A percentile compares a stretch with the other conserved stretches of the same genome.
Conservation (phyloP, 805 yeast genomes). For the Starmera quercuum region DNA sequence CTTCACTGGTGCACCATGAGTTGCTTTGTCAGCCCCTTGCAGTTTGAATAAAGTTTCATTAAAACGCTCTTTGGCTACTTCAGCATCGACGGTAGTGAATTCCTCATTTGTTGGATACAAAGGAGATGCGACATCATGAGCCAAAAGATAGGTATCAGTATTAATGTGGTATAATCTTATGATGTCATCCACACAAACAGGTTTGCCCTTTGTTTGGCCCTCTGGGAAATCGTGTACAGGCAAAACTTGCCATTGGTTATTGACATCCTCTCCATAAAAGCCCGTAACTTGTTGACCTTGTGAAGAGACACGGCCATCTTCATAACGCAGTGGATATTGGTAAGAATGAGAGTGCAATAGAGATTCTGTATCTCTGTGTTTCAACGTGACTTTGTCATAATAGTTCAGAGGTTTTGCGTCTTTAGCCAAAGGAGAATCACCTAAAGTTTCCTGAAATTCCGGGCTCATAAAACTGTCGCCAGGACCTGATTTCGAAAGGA, state of each 20-base stretch:
- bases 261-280: conserved; percentile 42
- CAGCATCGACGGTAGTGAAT: conserved; percentile 66
- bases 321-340: conserved; percentile 82
- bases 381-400: conserved; percentile 68
- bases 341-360: conserved; percentile 76
- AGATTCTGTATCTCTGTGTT: conserved; percentile 74
- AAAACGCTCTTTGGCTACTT: conserved; percentile 46
- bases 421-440: conserved; percentile 71
- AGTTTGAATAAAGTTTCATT: conserved; percentile 76
- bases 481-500: conserved; percentile 83
- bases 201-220: conserved; percentile 31
- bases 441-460: conserved; percentile 87
- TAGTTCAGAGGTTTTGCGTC: conserved; percentile 67
- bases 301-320: conserved; percentile 92
- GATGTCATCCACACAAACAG: conserved; percentile 62
- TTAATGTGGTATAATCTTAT: conserved; percentile 76
- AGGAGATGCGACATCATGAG: conserved; percentile 98
- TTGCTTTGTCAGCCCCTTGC: conserved; percentile 49
- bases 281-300: conserved; percentile 93
- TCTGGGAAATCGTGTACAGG: conserved; percentile 47
- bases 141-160: conserved; percentile 70
- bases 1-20: conserved; percentile 44
- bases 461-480: conserved; percentile 96
- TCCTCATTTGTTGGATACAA: conserved; percentile 89
- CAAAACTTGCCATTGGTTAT: conserved; percentile 81